Evolutionary conservation across 2,329 filamentous ascomycete genomes (phyloP), one percentile per base, ranked within the genome.

Genomic region (Aspergillus felis): DNA sequence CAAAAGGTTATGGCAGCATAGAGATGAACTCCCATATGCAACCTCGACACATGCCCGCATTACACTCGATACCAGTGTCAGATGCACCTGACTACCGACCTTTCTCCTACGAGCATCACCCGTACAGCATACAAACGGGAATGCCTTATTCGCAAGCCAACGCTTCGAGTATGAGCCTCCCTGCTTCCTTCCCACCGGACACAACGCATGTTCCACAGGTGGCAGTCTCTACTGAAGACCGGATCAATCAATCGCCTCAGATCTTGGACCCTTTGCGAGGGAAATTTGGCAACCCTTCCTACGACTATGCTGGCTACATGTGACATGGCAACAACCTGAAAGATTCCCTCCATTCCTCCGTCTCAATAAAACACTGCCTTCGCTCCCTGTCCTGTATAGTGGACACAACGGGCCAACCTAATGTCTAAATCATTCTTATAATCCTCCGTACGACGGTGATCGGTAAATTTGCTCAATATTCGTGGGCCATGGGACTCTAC

Each of bases 121-220:
- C 71, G 3, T 67, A 64, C 29, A 57, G 67, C 35, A 68, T 69
- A 55, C 66, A 61, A 42, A 63, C 68, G 27, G 60, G 62, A 5
- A 64, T 73, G 25, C 68, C 71, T 0, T 76, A 69, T 55, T 62
- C 65, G 8, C 70, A 73, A 51, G 65, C 68, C 35, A 73, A 70
- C 44, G 57, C 72, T 22, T 72, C 73, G n/a, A 68, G 64, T 27
- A 60, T 75, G 57, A 75, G 67, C 48, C 68, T 75, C 12, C 71
- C 73, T 10, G 65, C 71, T 1, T 69, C 73, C 6, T 71, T 68
- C 48, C 68, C 68, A 17, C 64, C 68, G n/a, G 70, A 72, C 25
- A 58, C 67, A 12, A 62, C 56, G 17, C 57, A 57, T 44, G 60
- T 61, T 25, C 59, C 65, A 9, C 61, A 61, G 27, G 60, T 54